Base-by-base conservation (phyloP, 805 yeast species). In the Wickerhamomyces chaumierensis region DNA sequence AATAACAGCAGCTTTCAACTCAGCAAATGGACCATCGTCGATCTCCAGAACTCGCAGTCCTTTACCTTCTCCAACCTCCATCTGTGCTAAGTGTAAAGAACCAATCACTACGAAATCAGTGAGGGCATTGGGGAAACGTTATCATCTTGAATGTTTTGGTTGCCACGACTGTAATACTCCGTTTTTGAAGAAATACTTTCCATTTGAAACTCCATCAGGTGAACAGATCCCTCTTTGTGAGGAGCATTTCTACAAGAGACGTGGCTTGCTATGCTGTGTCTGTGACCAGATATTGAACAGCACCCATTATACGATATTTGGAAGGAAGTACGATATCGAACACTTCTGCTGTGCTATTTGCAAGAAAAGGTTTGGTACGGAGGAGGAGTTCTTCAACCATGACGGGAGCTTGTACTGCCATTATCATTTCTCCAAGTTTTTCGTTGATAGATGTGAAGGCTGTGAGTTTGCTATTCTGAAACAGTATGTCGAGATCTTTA, bases 281-380 rank as follows among this genome's bases (percentile, higher is more conserved):
- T 92, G 99, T 62, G 75, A 84, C 46, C 73, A 71, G 19, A 95
- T 95, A 4, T 66, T 94, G 37, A 64, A 96, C 49, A 96, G 96
- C 0, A 82, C 95, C 2, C 90, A 90, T 60, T 87, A 88, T 42
- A 88, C 95, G 1, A 96, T 96, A 0, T 72, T 88, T 51, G 95
- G 94, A 12, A 76, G 79, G 48, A 83, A 90, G 53, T 92, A 86
- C 57, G 97, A 92, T 53, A 79, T 90, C 38, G 96, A 92, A 48
- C 98, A 92, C 60, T 92, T 94, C 60, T 82, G 85, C 40, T 94
- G 98, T 62, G 77, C 81, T 7, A 75, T 85, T 25, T 92, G 98
- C 56, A 73, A 78, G 31, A 78, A 78, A 39, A 83, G 83, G 19
- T 92, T 94, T 58, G 95, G 90, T 25, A 76, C 83, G 4, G 88